Conservation (phyloP, 495 filamentous ascomycete species). For the Penicillium flavigenum region DNA sequence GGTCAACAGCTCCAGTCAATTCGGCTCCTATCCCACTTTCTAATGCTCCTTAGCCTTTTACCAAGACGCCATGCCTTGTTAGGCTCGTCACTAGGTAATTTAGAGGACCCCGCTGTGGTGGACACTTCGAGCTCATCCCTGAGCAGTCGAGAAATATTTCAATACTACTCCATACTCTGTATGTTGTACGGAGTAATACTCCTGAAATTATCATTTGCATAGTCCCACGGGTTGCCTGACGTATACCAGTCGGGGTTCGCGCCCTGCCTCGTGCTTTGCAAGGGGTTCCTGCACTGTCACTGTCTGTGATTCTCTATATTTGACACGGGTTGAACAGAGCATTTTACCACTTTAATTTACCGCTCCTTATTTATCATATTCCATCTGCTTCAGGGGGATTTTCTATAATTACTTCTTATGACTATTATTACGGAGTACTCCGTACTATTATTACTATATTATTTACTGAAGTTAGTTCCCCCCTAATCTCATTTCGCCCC, state of each 20-base stretch:
- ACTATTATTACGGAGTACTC: background rate
- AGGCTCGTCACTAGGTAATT: conserved; percentile 13
- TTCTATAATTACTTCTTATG: background rate
- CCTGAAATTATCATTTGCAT: background rate
- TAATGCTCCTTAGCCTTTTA: background rate
- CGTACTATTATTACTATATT: background rate
- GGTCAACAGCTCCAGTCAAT: conserved; percentile 2
- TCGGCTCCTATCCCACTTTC: conserved; percentile 13
- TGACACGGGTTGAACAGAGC: background rate
- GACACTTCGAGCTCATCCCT: conserved; percentile 5
- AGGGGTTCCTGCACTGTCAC: conserved; percentile 5
- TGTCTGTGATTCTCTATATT: conserved; percentile 6
- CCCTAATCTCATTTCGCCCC: conserved; percentile 1
- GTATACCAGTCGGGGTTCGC: conserved; percentile 19
- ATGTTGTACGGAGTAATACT: too few species aligned
- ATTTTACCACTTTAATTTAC: conserved; percentile 1
- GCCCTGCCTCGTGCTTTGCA: conserved; percentile 25
- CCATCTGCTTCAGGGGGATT: background rate
- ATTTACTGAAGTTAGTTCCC: background rate
- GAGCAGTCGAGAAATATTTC: background rate
- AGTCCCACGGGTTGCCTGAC: conserved; percentile 14
- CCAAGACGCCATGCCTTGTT: conserved; percentile 6
- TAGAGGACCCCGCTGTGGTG: conserved; percentile 16
- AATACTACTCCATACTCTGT: too few species aligned
- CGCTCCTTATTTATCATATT: background rate